Base-by-base conservation (phyloP, 164 flowering plant genomes). In the Akebia trifoliata region DNA sequence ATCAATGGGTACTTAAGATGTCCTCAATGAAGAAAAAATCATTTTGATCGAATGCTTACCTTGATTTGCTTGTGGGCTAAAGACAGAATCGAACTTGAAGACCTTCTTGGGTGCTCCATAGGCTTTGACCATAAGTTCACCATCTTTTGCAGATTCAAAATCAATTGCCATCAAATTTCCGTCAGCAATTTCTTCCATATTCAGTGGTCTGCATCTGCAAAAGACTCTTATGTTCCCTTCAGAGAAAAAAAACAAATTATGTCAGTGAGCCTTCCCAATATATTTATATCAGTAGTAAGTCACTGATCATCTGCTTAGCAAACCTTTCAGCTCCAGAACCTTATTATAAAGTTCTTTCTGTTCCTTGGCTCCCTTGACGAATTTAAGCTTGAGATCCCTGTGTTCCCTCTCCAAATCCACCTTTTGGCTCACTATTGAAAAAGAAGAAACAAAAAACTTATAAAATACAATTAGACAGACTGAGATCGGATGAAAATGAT, bases 181-280 rank as follows among this genome's bases (percentile, higher is more conserved):
- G 52, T 50, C 70, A 9, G 74, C 74, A 53, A 77, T 46, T 75
- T 94, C 99, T 69, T 90, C 91, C 18, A 31, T 8, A 29, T 83
- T 86, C 42, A 90, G 58, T 43, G 99, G 99, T 67, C 97, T 78
- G 56, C 97, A 90, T 48, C 97, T 76, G 71, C 99, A 94, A 60
- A 88, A 94, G 59, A 90, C 96, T 73, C 95, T 76, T 57, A 90
- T 94, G 64, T 94, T 90, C 43, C 97, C 97, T 94, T 73, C 65
- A 72, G 64, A 34, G 46, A 53, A 70, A 47, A 22, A 31, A n/a
- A n/a, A n/a, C 50, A 17, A 11, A 21, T 3, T 44, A 12, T 29
- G 17, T 55, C 22, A 28, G 10, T 40, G 8, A 20, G 40, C 38
- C 35, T 47, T 44, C 32, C 36, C n/a, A 1, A 50, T 20, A n/a